A percentile compares a stretch with the other conserved stretches of the same genome.
Conservation (phyloP, 352 stramenopile species). For the Phytophthora capsici region DNA sequence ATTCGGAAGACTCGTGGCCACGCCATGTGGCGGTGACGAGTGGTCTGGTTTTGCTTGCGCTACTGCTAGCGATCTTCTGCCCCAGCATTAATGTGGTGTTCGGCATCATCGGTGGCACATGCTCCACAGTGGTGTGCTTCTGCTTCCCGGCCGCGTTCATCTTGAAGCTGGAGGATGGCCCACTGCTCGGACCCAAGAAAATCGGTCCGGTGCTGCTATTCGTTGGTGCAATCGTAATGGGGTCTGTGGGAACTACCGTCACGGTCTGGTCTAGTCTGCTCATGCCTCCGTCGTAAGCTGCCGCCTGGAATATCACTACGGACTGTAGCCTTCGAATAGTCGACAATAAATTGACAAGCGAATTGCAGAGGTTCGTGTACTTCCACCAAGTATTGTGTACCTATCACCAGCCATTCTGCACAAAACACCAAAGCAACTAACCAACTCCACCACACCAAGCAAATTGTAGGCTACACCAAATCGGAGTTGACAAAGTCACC, state of each 20-base stretch:
- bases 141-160: conserved; percentile 86
- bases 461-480: too few relatives aligned
- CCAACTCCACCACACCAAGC: too few relatives aligned
- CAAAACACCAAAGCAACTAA: too few relatives aligned
- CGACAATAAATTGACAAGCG: neutral
- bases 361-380: too few relatives aligned
- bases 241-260: conserved; percentile 66
- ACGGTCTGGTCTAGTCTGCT: conserved; percentile 77
- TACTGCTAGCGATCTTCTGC: conserved; percentile 85
- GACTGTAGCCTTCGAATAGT: neutral
- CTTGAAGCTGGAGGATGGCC: conserved; percentile 82
- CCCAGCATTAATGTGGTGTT: conserved; percentile 89
- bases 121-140: conserved; percentile 86
- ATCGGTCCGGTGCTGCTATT: conserved; percentile 76
- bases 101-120: conserved; percentile 86
- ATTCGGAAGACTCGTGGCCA: conserved; percentile 68
- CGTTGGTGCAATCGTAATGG: conserved; percentile 75
- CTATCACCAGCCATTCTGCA: too few relatives aligned
- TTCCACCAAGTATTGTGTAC: too few relatives aligned
- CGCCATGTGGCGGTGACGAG: conserved; percentile 75
- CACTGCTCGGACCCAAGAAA: conserved; percentile 74
- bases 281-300: conserved; percentile 23
- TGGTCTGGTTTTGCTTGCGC: conserved; percentile 64
- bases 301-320: neutral
- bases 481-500: too few relatives aligned